phyloP scores from a whole-genome alignment of 2,329 filamentous ascomycete species.

The Helicocarpus griseus region DNA sequence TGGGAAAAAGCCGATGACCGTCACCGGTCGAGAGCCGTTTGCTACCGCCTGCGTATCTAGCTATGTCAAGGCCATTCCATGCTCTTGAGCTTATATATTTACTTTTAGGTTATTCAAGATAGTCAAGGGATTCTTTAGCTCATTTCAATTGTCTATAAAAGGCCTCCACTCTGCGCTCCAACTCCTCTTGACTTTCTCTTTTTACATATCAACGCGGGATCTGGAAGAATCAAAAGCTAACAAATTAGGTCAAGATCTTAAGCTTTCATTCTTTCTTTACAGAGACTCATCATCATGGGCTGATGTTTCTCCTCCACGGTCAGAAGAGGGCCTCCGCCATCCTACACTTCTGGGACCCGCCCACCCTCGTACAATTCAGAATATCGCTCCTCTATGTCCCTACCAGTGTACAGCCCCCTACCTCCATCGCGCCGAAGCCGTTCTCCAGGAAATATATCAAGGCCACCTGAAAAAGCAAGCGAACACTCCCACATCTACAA shows the following conservation, averaged over 20 bases:
- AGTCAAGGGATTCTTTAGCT: too few relatives aligned
- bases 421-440: not conserved
- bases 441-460: not conserved
- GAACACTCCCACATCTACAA: not conserved
- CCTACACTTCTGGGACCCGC: not conserved
- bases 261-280: too few relatives aligned
- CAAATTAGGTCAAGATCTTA: too few relatives aligned
- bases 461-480: not conserved
- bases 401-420: not conserved
- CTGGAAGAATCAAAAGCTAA: too few relatives aligned
- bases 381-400: not conserved
- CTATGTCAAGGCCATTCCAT: too few relatives aligned
- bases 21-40: not conserved
- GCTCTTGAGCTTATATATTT: too few relatives aligned
- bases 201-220: too few relatives aligned
- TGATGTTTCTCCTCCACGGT: not conserved
- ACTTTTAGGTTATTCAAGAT: too few relatives aligned
- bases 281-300: not conserved
- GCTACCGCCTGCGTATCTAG: not conserved
- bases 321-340: not conserved
- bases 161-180: too few relatives aligned
- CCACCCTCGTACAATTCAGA: not conserved
- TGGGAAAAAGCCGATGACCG: constrained; percentile 6
- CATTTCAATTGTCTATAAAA: too few relatives aligned
- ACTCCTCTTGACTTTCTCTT: too few relatives aligned